phyloP scores from a whole-genome alignment of 23 red algal genomes.

The Gracilaria vermiculophylla region DNA sequence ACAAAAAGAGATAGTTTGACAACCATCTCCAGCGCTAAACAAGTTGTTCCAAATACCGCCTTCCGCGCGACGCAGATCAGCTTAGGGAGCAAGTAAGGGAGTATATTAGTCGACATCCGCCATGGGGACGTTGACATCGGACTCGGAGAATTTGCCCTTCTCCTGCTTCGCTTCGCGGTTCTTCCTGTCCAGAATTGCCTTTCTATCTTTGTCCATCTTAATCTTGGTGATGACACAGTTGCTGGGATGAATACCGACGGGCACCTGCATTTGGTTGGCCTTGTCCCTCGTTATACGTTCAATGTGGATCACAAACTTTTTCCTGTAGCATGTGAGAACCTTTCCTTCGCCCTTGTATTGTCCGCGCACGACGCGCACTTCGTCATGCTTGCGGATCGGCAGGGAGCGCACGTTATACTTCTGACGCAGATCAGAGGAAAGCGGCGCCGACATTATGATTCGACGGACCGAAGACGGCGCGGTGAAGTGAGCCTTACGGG shows the following conservation, averaged over 20 bases:
- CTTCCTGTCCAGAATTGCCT: slow-evolving; percentile 92
- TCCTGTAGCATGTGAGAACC: slow-evolving; percentile 88
- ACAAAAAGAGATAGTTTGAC: neutral
- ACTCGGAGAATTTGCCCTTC: slow-evolving; percentile 92
- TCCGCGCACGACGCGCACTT: slow-evolving; percentile 87
- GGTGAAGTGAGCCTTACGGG: slow-evolving; percentile 92
- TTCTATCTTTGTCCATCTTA: slow-evolving; percentile 87
- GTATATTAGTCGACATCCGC: slow-evolving; percentile 83
- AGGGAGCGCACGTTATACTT: slow-evolving; percentile 97
- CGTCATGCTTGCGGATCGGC: slow-evolving; percentile 94
- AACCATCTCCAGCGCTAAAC: neutral
- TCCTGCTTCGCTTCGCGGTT: slow-evolving; percentile 72
- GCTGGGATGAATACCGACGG: slow-evolving; percentile 92
- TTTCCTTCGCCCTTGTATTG: slow-evolving; percentile 92
- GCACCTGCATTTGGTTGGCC: slow-evolving; percentile 77
- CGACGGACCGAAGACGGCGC: slow-evolving; percentile 85
- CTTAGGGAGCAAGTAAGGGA: neutral
- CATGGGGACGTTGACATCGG: slow-evolving; percentile 81
- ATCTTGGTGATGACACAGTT: slow-evolving; percentile 94
- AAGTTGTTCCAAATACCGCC: neutral
- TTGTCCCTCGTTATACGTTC: slow-evolving; percentile 86
- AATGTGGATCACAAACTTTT: slow-evolving; percentile 90
- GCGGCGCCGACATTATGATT: slow-evolving; percentile 89
- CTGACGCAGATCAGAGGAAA: slow-evolving; percentile 83
- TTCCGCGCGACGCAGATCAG: neutral